These are phyloP conservation scores for Lasiodiplodia gonubiensis DNA, from an alignment of 2,329 filamentous ascomycete species.

Conservation along the genomic window DNA sequence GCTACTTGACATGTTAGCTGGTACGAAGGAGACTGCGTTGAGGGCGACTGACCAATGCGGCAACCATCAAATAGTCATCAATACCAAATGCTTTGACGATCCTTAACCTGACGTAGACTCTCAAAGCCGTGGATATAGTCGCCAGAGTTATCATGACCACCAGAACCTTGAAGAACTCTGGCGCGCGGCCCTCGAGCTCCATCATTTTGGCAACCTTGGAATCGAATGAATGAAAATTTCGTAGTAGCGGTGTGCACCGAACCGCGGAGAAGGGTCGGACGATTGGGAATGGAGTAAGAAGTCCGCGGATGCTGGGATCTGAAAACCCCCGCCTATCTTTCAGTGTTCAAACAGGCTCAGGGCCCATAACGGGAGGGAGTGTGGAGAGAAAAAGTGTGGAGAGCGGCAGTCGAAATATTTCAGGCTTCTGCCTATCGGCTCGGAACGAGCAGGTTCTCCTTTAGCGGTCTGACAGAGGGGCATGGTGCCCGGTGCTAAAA, in stretches of 20 bases:
- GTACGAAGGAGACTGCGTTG: neutral
- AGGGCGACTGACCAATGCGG: slow-evolving; percentile 38
- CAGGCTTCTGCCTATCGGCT: neutral
- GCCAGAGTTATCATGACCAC: slow-evolving; percentile 30
- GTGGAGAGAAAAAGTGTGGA: neutral
- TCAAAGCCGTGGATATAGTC: slow-evolving; percentile 36
- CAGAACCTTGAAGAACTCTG: neutral
- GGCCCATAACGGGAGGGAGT: neutral
- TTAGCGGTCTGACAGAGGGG: neutral
- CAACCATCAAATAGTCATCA: slow-evolving; percentile 45
- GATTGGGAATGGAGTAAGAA: no score
- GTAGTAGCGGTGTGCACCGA: no score
- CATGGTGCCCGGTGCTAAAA: neutral
- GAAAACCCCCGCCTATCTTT: neutral
- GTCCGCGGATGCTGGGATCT: neutral
- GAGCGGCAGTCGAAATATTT: neutral
- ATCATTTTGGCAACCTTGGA: neutral
- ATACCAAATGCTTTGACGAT: slow-evolving; percentile 45
- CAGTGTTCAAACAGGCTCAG: neutral
- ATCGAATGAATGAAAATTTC: no score
- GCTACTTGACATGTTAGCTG: slow-evolving; percentile 31
- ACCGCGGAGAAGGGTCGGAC: no score
- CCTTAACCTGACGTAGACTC: slow-evolving; percentile 40
- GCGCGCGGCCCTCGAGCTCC: slow-evolving; percentile 1
- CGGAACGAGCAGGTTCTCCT: neutral